phyloP scores from a whole-genome alignment of 306 rosid genomes.

The Aeschynomene evenia region DNA sequence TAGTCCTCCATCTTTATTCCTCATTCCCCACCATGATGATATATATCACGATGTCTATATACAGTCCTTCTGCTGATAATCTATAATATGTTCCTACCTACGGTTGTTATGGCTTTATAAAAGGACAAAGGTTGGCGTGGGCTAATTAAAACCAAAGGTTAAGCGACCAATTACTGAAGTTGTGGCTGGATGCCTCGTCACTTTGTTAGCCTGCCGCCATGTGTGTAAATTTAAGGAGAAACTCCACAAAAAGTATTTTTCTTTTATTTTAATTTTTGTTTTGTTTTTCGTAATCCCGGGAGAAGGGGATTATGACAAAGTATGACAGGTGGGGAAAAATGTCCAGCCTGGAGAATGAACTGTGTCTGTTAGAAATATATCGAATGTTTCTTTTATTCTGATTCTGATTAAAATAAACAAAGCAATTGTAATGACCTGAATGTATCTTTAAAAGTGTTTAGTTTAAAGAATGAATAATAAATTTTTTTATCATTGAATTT shows the following conservation, averaged over 20 bases:
- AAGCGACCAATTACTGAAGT: conserved; percentile 20
- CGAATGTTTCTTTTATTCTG: background rate
- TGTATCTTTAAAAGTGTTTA: too few relatives aligned
- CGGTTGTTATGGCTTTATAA: conserved; percentile 17
- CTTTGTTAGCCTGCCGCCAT: background rate
- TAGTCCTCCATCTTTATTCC: conserved; percentile 17
- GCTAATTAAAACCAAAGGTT: background rate
- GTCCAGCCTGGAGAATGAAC: background rate
- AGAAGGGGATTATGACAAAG: background rate
- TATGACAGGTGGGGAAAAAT: background rate
- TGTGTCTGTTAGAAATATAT: background rate
- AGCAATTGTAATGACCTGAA: background rate
- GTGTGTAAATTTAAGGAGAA: conserved; percentile 14
- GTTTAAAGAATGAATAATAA: too few relatives aligned
- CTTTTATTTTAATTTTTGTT: background rate
- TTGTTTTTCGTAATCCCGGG: background rate
- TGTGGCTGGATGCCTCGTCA: conserved; percentile 22
- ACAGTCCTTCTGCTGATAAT: conserved; percentile 7
- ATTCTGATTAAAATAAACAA: background rate
- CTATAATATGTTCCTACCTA: background rate
- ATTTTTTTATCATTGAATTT: too few relatives aligned
- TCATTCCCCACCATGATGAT: conserved; percentile 16
- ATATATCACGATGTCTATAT: conserved; percentile 1
- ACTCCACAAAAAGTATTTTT: background rate
- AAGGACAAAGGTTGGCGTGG: conserved; percentile 6